Base-by-base conservation (phyloP, 139 green algal genomes). In the Chlamydomonas incerta region DNA sequence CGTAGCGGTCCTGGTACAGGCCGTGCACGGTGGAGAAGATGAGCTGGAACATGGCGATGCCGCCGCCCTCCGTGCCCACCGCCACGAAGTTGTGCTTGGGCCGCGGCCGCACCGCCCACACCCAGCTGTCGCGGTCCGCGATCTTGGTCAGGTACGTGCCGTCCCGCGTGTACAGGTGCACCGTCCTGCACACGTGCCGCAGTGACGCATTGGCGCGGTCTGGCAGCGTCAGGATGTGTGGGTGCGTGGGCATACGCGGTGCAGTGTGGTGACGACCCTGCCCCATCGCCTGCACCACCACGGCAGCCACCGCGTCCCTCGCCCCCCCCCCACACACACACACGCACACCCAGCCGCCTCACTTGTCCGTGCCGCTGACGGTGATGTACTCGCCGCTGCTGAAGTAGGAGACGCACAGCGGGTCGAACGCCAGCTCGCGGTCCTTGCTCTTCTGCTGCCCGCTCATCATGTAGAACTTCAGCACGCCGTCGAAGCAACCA, bases 21-120 rank as follows among this genome's bases (percentile, higher is more conserved):
- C 93, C 92, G 85, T 97, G 94, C 81, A 96, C 93, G 18, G 91
- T 96, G 83, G 80, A 88, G 80, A 96, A 96, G 66, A 92, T 92
- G 41, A 97, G 87, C 90, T 95, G 90, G 83, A 96, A 92, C 79
- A 96, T 89, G 18, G 91, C 71, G 24, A 98, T 88, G 73, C 88
- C 93, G 72, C 95, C 95, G 74, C 95, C 87, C 63, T 97, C 91
- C 62, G 89, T 93, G 34, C 92, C 95, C n/a, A 96, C 83, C 0
- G 93, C 95, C 35, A 98, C 83, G 86, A 92, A 94, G 85, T 95
- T 96, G 69, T 92, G 74, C 72, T 93, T 92, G 26, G 93, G 90
- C 26, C 93, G 90, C 14, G 88, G 82, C 23, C 60, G 50, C 33
- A 94, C 89, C 37, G 81, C 86, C 93, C 95, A 97, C 58, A 95